Conservation (phyloP, 2,329 filamentous ascomycete genomes). For the Ceratocystis colombiana region DNA sequence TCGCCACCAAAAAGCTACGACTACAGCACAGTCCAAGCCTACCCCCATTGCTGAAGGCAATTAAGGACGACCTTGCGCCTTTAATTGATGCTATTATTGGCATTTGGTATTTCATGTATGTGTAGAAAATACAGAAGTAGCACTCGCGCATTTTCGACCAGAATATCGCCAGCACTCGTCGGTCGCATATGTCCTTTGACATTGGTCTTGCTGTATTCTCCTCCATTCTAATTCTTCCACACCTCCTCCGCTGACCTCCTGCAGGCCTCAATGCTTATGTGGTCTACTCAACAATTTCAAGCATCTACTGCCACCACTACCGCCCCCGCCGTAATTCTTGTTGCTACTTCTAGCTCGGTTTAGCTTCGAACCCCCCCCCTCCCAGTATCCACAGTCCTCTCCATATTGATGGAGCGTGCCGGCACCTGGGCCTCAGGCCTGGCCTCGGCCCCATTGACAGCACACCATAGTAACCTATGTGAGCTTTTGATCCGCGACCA, state of each 20-base stretch:
- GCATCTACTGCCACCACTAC: background rate
- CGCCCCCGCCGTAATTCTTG: background rate
- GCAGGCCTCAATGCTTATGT: slow-evolving; percentile 2
- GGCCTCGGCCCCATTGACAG: slow-evolving; percentile 29
- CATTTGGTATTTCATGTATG: background rate
- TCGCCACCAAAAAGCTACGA: slow-evolving; percentile 3
- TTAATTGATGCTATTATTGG: slow-evolving; percentile 9
- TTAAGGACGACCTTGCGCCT: slow-evolving; percentile 1
- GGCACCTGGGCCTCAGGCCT: slow-evolving; percentile 22
- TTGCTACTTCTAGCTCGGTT: background rate
- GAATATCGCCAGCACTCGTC: background rate
- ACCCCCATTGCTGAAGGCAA: slow-evolving; percentile 8
- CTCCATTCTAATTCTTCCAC: background rate
- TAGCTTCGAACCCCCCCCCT: background rate
- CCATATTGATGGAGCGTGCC: slow-evolving; percentile 25
- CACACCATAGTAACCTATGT: slow-evolving; percentile 52
- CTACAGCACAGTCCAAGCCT: background rate
- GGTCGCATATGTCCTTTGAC: slow-evolving; percentile 3
- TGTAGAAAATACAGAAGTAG: background rate
- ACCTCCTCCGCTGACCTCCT: background rate
- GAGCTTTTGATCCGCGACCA: slow-evolving; percentile 77
- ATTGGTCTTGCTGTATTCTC: background rate
- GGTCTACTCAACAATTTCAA: slow-evolving; percentile 1
- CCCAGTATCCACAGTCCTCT: background rate
- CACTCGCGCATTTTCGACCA: background rate